A percentile compares a stretch with the other conserved stretches of the same genome.
Evolutionary conservation across 225 moss, liverwort and hornwort genomes (phyloP).

Genomic region (Neckera pumila): DNA sequence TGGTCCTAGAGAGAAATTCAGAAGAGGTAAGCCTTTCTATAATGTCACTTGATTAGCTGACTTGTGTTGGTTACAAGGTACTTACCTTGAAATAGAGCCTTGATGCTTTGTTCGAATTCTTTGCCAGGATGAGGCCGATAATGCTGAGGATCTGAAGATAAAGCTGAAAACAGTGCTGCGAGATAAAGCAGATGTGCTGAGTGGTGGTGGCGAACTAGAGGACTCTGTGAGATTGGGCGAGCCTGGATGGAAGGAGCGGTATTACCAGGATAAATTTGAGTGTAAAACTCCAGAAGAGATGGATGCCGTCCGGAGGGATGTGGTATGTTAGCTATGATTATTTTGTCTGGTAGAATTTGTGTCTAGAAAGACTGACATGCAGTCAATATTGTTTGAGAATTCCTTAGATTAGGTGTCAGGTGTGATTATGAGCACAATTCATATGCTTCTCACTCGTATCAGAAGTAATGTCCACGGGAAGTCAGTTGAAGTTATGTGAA

Average conservation of each 20-base stretch:
- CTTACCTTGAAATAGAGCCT: not conserved
- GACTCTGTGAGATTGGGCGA: conserved; percentile 87
- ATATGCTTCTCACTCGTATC: not conserved
- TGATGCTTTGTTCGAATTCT: not conserved
- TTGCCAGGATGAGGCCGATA: conserved; percentile 60
- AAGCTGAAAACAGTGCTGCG: conserved; percentile 81
- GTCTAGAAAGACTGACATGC: not conserved
- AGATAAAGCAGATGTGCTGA: conserved; percentile 87
- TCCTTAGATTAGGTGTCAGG: not conserved
- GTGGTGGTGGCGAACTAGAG: conserved; percentile 76
- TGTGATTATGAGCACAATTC: not conserved
- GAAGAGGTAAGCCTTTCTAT: conserved; percentile 46
- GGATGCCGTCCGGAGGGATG: conserved; percentile 73
- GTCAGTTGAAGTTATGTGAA: not conserved
- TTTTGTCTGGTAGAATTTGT: not conserved
- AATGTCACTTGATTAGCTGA: not conserved
- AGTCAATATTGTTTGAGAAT: not conserved
- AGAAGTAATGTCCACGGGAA: not conserved
- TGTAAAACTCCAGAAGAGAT: conserved; percentile 56
- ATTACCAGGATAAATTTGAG: conserved; percentile 79
- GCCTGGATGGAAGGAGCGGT: conserved; percentile 94
- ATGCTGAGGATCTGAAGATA: conserved; percentile 78
- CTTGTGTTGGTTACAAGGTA: not conserved
- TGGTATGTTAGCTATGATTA: conserved; percentile 40
- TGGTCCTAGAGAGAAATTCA: conserved; percentile 32